Conservation (phyloP, 2,329 filamentous ascomycete species). For the Sclerotinia subarctica region DNA sequence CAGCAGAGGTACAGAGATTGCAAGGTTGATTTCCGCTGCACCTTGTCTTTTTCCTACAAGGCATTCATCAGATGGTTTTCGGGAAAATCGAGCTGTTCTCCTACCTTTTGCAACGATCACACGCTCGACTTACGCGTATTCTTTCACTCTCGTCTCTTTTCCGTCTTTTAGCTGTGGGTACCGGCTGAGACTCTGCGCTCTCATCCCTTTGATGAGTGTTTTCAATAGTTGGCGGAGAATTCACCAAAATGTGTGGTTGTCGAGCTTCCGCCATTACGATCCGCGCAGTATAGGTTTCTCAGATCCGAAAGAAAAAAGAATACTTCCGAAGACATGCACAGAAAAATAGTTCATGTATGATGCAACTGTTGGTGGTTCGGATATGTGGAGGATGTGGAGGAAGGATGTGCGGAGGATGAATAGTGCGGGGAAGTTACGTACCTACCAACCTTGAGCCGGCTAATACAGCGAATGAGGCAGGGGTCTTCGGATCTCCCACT, state of each 20-base stretch:
- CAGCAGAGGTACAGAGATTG: constrained; percentile 35
- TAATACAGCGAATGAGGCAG: neutral
- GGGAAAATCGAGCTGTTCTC: constrained; percentile 17
- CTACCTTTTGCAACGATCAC: constrained; percentile 49
- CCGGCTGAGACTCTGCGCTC: neutral
- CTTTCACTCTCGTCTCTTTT: constrained; percentile 27
- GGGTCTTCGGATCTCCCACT: neutral
- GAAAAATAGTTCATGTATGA: constrained; percentile 1
- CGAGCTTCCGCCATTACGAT: constrained; percentile 7
- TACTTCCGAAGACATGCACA: neutral
- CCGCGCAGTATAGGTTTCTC: neutral
- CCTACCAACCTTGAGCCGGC: neutral
- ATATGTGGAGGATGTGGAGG: neutral
- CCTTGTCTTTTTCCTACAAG: constrained; percentile 41
- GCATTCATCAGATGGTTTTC: neutral
- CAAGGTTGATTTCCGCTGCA: constrained; percentile 44
- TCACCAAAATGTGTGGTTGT: neutral
- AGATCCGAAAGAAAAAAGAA: constrained; percentile 5
- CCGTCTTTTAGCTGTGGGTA: constrained; percentile 21
- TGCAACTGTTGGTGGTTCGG: neutral
- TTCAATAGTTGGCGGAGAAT: neutral
- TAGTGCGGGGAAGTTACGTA: constrained; percentile 4
- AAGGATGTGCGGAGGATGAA: neutral
- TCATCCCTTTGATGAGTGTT: neutral
- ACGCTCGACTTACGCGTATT: constrained; percentile 45